Evolutionary conservation across 1,284 basidiomycete genomes (phyloP).

Genomic region (Lentinula novae-zelandiae): DNA sequence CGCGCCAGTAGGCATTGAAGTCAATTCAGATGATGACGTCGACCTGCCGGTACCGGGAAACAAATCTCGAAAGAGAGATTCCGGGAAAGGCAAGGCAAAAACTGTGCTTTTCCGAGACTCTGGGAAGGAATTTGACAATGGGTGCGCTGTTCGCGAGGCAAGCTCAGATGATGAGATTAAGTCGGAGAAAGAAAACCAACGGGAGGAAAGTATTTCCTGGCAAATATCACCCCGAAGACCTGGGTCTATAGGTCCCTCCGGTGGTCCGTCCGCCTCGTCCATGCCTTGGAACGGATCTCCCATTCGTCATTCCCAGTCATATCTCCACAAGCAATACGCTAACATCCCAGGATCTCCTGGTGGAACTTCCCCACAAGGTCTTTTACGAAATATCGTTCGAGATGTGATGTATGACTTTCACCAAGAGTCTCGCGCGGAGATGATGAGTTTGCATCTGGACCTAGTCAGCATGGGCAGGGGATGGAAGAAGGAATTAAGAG

Average conservation of each 20-base stretch:
- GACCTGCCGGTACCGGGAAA: conserved; percentile 34
- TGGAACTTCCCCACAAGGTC: conserved; percentile 47
- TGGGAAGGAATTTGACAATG: conserved; percentile 1
- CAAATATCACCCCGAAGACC: conserved; percentile 59
- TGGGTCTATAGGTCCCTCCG: conserved; percentile 21
- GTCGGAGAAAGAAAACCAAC: neutral
- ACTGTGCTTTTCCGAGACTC: conserved; percentile 17
- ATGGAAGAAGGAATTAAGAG: conserved; percentile 60
- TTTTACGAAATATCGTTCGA: conserved; percentile 57
- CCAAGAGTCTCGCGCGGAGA: conserved; percentile 59
- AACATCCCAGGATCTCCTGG: conserved; percentile 21
- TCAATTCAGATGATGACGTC: neutral
- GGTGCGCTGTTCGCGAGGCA: conserved; percentile 18
- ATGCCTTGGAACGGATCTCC: neutral
- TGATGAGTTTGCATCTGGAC: conserved; percentile 70
- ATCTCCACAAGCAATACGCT: conserved; percentile 38
- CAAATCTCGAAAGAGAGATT: conserved; percentile 22
- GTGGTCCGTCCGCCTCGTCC: conserved; percentile 16
- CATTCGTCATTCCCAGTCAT: conserved; percentile 9
- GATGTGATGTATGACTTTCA: conserved; percentile 72
- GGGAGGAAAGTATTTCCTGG: conserved; percentile 37
- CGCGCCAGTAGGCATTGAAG: conserved; percentile 36
- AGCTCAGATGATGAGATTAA: conserved; percentile 10
- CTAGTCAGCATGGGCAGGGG: conserved; percentile 63
- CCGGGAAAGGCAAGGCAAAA: conserved; percentile 21